Conservation (phyloP, 805 yeast genomes). For the Grigorovia humatica region DNA sequence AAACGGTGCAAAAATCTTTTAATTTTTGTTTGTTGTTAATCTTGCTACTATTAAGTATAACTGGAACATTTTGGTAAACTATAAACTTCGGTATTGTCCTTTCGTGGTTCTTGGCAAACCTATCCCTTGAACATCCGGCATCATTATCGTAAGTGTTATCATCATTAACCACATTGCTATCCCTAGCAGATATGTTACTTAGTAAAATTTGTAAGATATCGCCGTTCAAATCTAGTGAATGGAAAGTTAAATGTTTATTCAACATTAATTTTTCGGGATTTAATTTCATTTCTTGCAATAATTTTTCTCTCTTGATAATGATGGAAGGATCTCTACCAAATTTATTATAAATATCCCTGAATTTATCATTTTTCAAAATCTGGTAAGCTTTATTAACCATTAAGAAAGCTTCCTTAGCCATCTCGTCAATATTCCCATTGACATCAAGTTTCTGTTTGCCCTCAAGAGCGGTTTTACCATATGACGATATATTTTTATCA, state of each 20-base stretch:
- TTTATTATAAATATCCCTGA: slow-evolving; percentile 53
- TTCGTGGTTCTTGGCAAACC: not conserved
- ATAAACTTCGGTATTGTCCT: not conserved
- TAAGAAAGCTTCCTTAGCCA: slow-evolving; percentile 2
- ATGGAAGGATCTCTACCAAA: slow-evolving; percentile 15
- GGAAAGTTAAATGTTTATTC: not conserved
- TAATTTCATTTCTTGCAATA: not conserved
- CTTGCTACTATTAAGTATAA: not conserved
- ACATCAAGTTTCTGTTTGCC: not conserved
- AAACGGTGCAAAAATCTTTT: not conserved
- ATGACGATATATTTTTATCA: not conserved
- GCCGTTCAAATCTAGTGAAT: slow-evolving; percentile 23
- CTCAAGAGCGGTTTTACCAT: not conserved
- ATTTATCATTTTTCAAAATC: slow-evolving; percentile 56
- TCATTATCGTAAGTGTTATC: not conserved
- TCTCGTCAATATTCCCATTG: not conserved
- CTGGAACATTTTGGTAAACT: slow-evolving; percentile 1
- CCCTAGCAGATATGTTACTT: not conserved
- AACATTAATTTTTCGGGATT: not conserved
- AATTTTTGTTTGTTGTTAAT: not conserved
- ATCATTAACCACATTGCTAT: not conserved
- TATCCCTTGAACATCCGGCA: not conserved
- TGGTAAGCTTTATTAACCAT: slow-evolving; percentile 89
- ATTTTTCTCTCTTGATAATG: not conserved
- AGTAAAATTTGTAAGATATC: slow-evolving; percentile 1